Evolutionary conservation across 1,284 basidiomycete species (phyloP).

Genomic region (Pterulicium gracile): DNA sequence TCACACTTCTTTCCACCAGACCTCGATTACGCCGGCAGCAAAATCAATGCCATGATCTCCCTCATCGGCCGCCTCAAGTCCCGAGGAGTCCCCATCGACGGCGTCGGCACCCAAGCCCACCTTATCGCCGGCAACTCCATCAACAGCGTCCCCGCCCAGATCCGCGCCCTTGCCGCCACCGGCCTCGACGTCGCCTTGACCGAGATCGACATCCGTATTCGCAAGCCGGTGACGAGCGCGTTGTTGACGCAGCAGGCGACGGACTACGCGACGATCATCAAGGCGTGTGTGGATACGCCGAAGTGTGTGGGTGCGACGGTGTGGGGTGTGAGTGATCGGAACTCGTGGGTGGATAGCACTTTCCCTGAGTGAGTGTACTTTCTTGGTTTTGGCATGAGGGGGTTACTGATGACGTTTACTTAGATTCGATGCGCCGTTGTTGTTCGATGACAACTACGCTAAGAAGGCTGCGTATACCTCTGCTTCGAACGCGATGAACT

Average conservation of each 20-base stretch:
- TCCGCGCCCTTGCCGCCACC: constrained; percentile 34
- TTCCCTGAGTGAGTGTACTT: too few species aligned
- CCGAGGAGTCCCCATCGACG: constrained; percentile 33
- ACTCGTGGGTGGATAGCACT: too few species aligned
- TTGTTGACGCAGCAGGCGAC: constrained; percentile 8
- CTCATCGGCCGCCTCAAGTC: constrained; percentile 31
- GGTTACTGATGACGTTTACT: too few species aligned
- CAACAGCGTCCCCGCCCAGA: constrained; percentile 25
- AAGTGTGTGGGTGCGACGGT: constrained; percentile 36
- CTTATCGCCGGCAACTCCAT: constrained; percentile 39
- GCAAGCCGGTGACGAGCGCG: constrained; percentile 25
- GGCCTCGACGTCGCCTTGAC: constrained; percentile 46
- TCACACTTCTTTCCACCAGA: constrained; percentile 5
- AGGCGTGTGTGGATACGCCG: constrained; percentile 29
- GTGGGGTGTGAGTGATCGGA: constrained; percentile 42
- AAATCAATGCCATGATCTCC: constrained; percentile 33
- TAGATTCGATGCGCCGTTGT: too few species aligned
- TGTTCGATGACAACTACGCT: too few species aligned
- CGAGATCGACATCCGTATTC: constrained; percentile 44
- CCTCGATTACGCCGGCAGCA: constrained; percentile 24
- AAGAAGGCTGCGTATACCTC: too few species aligned
- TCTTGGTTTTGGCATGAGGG: too few species aligned
- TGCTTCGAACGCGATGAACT: too few species aligned
- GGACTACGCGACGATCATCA: constrained; percentile 34
- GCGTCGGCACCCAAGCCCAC: constrained; percentile 39